Conservation (phyloP, 495 filamentous ascomycete species). For the Aspergillus leporis region DNA sequence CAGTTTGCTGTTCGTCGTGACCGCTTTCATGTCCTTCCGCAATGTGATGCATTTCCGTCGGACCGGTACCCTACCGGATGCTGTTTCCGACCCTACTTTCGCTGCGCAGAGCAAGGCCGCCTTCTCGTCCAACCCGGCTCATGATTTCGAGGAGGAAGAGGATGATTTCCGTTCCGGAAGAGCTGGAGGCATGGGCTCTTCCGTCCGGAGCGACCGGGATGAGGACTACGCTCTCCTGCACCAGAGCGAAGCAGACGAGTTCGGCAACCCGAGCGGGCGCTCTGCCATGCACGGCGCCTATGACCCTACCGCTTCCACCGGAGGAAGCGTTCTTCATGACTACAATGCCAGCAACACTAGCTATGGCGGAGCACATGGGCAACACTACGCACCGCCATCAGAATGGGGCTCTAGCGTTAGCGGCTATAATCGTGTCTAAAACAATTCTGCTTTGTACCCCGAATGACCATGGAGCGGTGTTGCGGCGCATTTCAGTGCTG, state of each 20-base stretch:
- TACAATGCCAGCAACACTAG: slow-evolving; percentile 39
- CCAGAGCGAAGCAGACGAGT: slow-evolving; percentile 47
- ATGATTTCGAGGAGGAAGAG: slow-evolving; percentile 51
- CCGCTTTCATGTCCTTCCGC: slow-evolving; percentile 74
- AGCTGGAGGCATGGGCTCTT: slow-evolving; percentile 31
- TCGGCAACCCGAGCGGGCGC: slow-evolving; percentile 37
- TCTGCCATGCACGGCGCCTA: slow-evolving; percentile 39
- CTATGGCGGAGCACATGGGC: slow-evolving; percentile 48
- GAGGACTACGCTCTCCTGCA: slow-evolving; percentile 50
- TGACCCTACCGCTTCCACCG: slow-evolving; percentile 38
- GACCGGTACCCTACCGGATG: slow-evolving; percentile 73
- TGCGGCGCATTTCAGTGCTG: slow-evolving; percentile 29
- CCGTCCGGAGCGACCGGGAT: slow-evolving; percentile 38
- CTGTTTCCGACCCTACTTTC: slow-evolving; percentile 53
- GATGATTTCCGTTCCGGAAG: slow-evolving; percentile 50
- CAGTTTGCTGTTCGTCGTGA: slow-evolving; percentile 74
- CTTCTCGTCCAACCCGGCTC: slow-evolving; percentile 50
- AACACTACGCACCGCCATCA: slow-evolving; percentile 37
- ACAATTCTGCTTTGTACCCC: slow-evolving; percentile 27
- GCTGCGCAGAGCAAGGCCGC: slow-evolving; percentile 51
- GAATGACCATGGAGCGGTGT: slow-evolving; percentile 42
- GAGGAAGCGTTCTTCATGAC: slow-evolving; percentile 40
- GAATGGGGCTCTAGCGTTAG: slow-evolving; percentile 25
- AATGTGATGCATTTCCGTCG: slow-evolving; percentile 75
- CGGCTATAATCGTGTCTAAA: slow-evolving; percentile 21